Base-by-base conservation (phyloP, 805 yeast species). In the Hemisphaericaspora nanyangensis region DNA sequence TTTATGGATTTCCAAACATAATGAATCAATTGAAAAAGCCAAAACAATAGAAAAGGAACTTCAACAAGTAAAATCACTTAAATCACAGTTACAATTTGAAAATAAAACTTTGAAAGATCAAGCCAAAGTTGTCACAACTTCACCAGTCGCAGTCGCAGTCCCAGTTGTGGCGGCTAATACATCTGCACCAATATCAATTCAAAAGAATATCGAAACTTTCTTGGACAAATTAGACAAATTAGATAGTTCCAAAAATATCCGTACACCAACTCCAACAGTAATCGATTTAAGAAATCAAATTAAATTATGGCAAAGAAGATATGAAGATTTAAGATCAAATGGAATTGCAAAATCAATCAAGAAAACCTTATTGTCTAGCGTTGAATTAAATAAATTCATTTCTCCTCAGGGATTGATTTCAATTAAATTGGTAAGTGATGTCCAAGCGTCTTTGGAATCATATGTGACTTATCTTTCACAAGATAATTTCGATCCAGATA, bases 231-330 rank as follows among this genome's bases (percentile, higher is more conserved):
- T 42, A 13, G 42, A 42, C 10, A 20, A 27, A 25, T 17, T 35
- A 16, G 38, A 29, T 13, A 20, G 5, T 6, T 17, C n/a, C 16
- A 31, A 39, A 20, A 7, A 13, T 17, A 34, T 24, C 10, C 10
- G 18, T 13, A 33, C 37, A 20, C 24, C 25, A 13, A 39, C 34
- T 31, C 42, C 34, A 5, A 19, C 29, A 2, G n/a, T 15, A 5
- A 31, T 12, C 7, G 44, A 39, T 15, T 29, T 39, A 15, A 54
- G 53, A 35, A 50, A 49, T 29, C 68, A 66, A 34, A 55, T 72
- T 7, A 54, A 64, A 4, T 67, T 63, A 39, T 74, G 85, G 78
- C 80, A 75, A 55, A 52, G 56, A 34, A 76, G 65, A 45, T 74
- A 63, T 47, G 77, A 77, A 53, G 71, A 72, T 11, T 59, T 71